Evolutionary conservation across 2,329 filamentous ascomycete species (phyloP).

Genomic region (Cryphonectria nitschkei): DNA sequence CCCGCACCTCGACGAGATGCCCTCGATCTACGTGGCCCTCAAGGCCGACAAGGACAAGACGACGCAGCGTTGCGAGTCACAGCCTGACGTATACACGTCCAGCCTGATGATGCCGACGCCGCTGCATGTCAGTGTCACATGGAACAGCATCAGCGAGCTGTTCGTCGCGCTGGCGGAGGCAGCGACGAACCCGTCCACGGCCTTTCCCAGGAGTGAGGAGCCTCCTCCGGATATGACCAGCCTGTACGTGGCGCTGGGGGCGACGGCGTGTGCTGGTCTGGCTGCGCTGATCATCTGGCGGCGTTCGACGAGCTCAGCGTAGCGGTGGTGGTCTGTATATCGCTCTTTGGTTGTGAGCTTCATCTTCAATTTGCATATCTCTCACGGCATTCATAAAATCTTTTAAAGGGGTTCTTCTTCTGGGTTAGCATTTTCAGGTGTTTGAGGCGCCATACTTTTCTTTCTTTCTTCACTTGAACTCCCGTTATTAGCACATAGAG

Average conservation of each 20-base stretch:
- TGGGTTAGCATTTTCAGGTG: background rate
- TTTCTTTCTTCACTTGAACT: background rate
- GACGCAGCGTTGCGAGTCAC: slow-evolving; percentile 87
- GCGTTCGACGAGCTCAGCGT: slow-evolving; percentile 53
- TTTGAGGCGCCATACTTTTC: background rate
- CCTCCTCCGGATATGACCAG: slow-evolving; percentile 82
- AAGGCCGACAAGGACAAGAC: slow-evolving; percentile 97
- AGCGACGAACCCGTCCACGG: slow-evolving; percentile 85
- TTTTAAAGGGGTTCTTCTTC: background rate
- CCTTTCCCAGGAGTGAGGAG: slow-evolving; percentile 88
- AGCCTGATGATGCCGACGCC: slow-evolving; percentile 86
- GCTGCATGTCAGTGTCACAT: slow-evolving; percentile 91
- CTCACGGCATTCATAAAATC: background rate
- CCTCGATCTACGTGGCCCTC: slow-evolving; percentile 87
- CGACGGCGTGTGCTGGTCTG: slow-evolving; percentile 65
- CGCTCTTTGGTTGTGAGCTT: background rate
- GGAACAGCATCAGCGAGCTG: slow-evolving; percentile 90
- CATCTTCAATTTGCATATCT: background rate
- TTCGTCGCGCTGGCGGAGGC: slow-evolving; percentile 92
- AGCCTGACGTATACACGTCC: slow-evolving; percentile 90
- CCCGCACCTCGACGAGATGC: slow-evolving; percentile 84
- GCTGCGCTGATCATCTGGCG: slow-evolving; percentile 70
- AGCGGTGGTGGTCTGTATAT: background rate
- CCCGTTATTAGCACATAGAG: background rate
- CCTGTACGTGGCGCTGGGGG: slow-evolving; percentile 83